Evolutionary conservation across 768 basidiomycete species (phyloP).

Genomic region (Tylopilus subfusipes): DNA sequence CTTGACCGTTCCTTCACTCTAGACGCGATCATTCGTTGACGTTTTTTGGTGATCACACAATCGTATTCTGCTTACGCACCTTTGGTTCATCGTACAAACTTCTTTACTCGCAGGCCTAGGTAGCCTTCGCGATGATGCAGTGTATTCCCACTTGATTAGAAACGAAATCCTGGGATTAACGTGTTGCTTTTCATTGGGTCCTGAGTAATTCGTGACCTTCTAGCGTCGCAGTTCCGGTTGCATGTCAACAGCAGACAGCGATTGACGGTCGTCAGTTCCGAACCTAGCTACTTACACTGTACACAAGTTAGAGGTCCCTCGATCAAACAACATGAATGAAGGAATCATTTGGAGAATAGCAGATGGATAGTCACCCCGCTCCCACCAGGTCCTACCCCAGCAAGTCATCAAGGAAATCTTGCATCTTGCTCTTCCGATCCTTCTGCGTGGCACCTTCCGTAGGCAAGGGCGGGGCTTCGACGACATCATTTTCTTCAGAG

Average conservation of each 20-base stretch:
- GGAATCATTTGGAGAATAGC: background rate
- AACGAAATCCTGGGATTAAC: background rate
- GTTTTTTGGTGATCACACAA: constrained; percentile 6
- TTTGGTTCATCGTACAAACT: constrained; percentile 7
- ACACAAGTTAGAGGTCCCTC: background rate
- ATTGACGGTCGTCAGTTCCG: background rate
- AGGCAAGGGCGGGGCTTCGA: constrained; percentile 57
- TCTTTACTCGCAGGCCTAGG: background rate
- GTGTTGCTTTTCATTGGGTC: background rate
- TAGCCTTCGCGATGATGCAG: background rate
- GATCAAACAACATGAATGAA: background rate
- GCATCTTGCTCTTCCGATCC: constrained; percentile 55
- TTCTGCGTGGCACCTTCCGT: constrained; percentile 33
- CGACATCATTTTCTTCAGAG: constrained; percentile 29
- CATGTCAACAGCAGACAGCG: background rate
- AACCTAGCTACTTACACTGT: background rate
- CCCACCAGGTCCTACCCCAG: constrained; percentile 34
- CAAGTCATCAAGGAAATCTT: constrained; percentile 70
- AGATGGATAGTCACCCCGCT: background rate
- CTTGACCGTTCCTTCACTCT: constrained; percentile 1
- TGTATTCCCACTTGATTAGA: constrained; percentile 5
- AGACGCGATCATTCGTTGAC: background rate
- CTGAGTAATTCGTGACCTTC: background rate
- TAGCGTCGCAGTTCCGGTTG: background rate
- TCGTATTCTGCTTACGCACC: background rate